phyloP scores from a whole-genome alignment of 192 early-diverging fungal genomes.

The Linnemannia schmuckeri region DNA sequence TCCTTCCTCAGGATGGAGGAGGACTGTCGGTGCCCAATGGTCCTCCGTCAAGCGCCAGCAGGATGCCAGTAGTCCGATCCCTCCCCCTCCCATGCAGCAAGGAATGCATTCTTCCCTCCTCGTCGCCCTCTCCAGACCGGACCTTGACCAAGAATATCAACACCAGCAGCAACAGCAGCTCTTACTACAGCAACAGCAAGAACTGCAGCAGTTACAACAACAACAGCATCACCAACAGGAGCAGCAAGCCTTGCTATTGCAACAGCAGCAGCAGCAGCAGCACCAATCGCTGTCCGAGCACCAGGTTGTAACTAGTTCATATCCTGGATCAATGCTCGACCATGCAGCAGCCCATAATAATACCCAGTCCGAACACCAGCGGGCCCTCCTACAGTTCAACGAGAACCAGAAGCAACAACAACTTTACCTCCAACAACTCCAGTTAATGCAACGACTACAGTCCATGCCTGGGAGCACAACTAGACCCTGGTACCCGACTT shows the following conservation, averaged over 20 bases:
- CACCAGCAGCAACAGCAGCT: slow-evolving; percentile 17
- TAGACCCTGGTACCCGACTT: slow-evolving; percentile 40
- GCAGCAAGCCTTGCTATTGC: not conserved
- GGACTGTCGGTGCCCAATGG: slow-evolving; percentile 45
- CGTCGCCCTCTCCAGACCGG: slow-evolving; percentile 39
- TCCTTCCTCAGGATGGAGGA: slow-evolving; percentile 38
- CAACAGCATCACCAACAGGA: slow-evolving; percentile 13
- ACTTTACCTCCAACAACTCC: slow-evolving; percentile 35
- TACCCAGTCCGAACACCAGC: slow-evolving; percentile 39
- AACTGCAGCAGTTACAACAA: slow-evolving; percentile 6
- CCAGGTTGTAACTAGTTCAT: not conserved
- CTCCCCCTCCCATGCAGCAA: slow-evolving; percentile 26
- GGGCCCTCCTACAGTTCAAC: slow-evolving; percentile 33
- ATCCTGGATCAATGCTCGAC: slow-evolving; percentile 1
- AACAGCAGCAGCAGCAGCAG: not conserved
- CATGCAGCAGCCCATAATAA: not conserved
- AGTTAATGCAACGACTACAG: slow-evolving; percentile 35
- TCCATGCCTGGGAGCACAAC: slow-evolving; percentile 24
- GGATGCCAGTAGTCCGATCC: not conserved
- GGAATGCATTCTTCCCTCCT: slow-evolving; percentile 40
- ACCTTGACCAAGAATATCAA: slow-evolving; percentile 11
- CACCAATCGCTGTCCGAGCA: not conserved
- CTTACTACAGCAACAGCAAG: not conserved
- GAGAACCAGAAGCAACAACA: slow-evolving; percentile 50
- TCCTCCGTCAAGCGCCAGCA: slow-evolving; percentile 41